Percentiles rank a stretch among this genome's conserved stretches.
Evolutionary conservation across 371 early-diverging fungal species (phyloP).

Genomic region (Nematocida sp.): DNA sequence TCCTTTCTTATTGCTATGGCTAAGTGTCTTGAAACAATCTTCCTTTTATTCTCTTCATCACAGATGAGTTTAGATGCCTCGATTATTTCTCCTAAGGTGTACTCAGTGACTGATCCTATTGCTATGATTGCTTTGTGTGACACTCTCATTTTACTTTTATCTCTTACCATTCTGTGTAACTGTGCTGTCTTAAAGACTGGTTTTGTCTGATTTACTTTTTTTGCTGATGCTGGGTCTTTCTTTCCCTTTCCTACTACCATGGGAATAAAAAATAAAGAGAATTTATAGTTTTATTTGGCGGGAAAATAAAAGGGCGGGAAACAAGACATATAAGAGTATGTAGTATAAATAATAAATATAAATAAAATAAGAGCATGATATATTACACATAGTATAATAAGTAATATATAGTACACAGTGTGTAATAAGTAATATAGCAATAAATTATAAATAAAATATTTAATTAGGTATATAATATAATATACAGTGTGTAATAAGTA

Average conservation of each 20-base stretch:
- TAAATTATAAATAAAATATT: too few species aligned
- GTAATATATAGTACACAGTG: too few species aligned
- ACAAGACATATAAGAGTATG: background rate
- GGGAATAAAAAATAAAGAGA: too few species aligned
- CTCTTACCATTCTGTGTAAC: slow-evolving; percentile 68
- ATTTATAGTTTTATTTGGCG: slow-evolving; percentile 53
- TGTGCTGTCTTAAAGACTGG: slow-evolving; percentile 67
- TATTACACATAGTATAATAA: too few species aligned
- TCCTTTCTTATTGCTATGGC: slow-evolving; percentile 68
- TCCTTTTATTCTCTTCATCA: slow-evolving; percentile 69
- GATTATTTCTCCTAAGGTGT: slow-evolving; percentile 69
- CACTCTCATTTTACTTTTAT: slow-evolving; percentile 67
- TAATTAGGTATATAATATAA: too few species aligned
- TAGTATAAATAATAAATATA: too few species aligned
- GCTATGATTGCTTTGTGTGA: slow-evolving; percentile 67
- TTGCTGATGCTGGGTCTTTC: slow-evolving; percentile 68
- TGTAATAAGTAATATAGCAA: too few species aligned
- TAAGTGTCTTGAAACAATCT: slow-evolving; percentile 71
- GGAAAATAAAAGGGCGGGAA: slow-evolving; percentile 45
- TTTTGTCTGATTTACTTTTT: slow-evolving; percentile 38
- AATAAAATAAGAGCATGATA: too few species aligned
- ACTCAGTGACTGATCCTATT: slow-evolving; percentile 62
- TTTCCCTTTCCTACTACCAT: slow-evolving; percentile 66
- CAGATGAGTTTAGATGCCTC: slow-evolving; percentile 68
- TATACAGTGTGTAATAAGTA: too few species aligned